These are phyloP conservation scores for Haematococcus lacustris DNA, from an alignment of 139 green algal genomes.

Conservation along the genomic window DNA sequence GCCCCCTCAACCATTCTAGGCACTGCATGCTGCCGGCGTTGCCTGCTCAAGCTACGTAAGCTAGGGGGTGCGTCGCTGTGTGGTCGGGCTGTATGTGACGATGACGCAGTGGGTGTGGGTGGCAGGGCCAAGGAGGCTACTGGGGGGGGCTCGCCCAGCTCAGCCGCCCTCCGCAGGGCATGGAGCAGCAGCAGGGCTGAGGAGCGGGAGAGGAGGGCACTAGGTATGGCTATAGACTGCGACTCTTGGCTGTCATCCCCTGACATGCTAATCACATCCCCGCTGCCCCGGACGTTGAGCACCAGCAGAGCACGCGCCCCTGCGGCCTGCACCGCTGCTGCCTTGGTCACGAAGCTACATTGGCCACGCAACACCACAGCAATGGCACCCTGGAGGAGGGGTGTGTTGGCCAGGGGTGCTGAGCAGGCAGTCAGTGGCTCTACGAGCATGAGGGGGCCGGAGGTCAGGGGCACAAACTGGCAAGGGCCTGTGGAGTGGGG, in stretches of 20 bases:
- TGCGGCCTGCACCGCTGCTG: conserved; percentile 9
- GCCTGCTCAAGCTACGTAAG: too few species aligned
- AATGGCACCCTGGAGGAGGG: conserved; percentile 22
- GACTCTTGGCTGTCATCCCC: background rate
- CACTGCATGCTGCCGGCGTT: too few species aligned
- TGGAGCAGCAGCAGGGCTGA: background rate
- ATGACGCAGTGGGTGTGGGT: background rate
- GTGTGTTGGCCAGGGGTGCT: conserved; percentile 4
- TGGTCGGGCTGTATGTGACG: too few species aligned
- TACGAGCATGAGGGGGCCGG: too few species aligned
- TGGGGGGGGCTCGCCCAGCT: background rate
- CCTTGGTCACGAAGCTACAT: conserved; percentile 61
- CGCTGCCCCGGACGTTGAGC: background rate
- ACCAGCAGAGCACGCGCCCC: background rate
- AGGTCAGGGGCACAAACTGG: too few species aligned
- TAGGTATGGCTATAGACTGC: background rate
- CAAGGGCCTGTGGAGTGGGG: too few species aligned
- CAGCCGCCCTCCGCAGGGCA: background rate
- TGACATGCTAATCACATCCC: background rate
- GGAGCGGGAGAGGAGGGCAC: background rate
- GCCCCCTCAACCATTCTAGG: background rate
- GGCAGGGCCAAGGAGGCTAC: background rate
- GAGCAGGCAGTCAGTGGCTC: background rate
- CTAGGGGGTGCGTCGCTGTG: too few species aligned
- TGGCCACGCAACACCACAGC: conserved; percentile 44